A percentile compares a stretch with the other conserved stretches of the same genome.
These are phyloP conservation scores for Singerocomus inundabilis DNA, from an alignment of 1,284 basidiomycete species.

Conservation along the genomic window DNA sequence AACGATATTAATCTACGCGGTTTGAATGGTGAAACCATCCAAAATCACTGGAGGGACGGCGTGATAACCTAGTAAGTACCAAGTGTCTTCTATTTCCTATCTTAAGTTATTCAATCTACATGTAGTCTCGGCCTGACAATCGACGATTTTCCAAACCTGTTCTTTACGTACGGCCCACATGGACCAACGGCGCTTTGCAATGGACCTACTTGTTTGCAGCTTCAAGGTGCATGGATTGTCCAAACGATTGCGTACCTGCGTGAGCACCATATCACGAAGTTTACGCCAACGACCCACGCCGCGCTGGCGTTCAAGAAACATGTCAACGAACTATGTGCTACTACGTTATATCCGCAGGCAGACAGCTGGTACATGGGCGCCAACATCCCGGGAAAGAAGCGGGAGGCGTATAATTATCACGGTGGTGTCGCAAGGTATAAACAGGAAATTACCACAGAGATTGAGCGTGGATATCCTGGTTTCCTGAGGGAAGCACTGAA, in stretches of 20 bases:
- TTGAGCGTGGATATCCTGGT: slow-evolving; percentile 12
- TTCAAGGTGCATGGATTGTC: slow-evolving; percentile 13
- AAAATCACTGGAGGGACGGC: slow-evolving; percentile 17
- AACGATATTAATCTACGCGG: slow-evolving; percentile 12
- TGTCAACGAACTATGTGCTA: slow-evolving; percentile 2
- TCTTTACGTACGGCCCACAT: slow-evolving; percentile 15
- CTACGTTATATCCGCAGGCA: neutral
- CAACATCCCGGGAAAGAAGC: slow-evolving; percentile 17
- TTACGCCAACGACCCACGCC: slow-evolving; percentile 10
- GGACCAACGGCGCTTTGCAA: slow-evolving; percentile 12
- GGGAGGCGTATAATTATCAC: slow-evolving; percentile 10
- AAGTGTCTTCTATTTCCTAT: too few species aligned
- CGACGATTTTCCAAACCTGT: slow-evolving; percentile 16
- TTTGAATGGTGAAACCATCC: slow-evolving; percentile 9
- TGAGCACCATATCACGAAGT: slow-evolving; percentile 16
- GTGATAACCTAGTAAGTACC: slow-evolving; percentile 16
- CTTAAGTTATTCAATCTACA: neutral
- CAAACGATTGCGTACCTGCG: slow-evolving; percentile 10
- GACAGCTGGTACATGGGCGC: slow-evolving; percentile 13
- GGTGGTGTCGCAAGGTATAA: slow-evolving; percentile 4
- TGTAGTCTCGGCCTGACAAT: slow-evolving; percentile 16
- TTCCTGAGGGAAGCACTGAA: slow-evolving; percentile 7
- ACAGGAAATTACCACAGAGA: slow-evolving; percentile 7
- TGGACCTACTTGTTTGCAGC: slow-evolving; percentile 9
- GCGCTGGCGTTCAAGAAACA: slow-evolving; percentile 14